Evolutionary conservation across 164 flowering plant genomes (phyloP).

Genomic region (Piper longum): DNA sequence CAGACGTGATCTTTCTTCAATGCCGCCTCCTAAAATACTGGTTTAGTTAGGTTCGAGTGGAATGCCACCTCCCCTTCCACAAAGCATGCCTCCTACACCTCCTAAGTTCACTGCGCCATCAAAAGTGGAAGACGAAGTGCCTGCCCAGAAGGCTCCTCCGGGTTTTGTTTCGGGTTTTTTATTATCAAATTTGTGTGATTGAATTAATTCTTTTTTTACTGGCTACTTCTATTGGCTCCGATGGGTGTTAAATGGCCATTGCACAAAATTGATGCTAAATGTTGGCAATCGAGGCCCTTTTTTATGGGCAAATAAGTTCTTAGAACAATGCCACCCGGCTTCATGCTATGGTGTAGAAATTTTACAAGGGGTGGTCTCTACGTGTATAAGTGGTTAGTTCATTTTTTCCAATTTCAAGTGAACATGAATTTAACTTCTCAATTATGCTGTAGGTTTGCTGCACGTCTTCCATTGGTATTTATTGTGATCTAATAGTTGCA

Average conservation of each 20-base stretch:
- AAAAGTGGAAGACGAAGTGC: neutral
- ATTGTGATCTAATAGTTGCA: neutral
- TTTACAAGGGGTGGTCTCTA: neutral
- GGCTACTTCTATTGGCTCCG: neutral
- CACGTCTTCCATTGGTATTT: neutral
- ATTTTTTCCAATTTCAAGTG: neutral
- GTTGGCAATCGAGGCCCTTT: too few relatives aligned
- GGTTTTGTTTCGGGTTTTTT: neutral
- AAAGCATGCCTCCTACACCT: slow-evolving; percentile 36
- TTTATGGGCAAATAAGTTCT: neutral
- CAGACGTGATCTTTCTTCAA: slow-evolving; percentile 27
- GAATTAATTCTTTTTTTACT: neutral
- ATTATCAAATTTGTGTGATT: neutral
- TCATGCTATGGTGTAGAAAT: slow-evolving; percentile 37
- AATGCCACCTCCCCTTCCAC: slow-evolving; percentile 43
- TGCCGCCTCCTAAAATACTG: slow-evolving; percentile 57
- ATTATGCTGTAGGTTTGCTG: too few relatives aligned
- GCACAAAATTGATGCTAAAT: neutral
- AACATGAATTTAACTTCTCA: too few relatives aligned
- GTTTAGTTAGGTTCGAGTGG: slow-evolving; percentile 26
- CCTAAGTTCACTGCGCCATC: slow-evolving; percentile 27
- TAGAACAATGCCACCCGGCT: slow-evolving; percentile 17
- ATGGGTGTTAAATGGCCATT: neutral
- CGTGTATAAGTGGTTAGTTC: neutral
- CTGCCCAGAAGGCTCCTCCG: neutral